Conservation (phyloP, 495 filamentous ascomycete genomes). For the Patellaria atrata region DNA sequence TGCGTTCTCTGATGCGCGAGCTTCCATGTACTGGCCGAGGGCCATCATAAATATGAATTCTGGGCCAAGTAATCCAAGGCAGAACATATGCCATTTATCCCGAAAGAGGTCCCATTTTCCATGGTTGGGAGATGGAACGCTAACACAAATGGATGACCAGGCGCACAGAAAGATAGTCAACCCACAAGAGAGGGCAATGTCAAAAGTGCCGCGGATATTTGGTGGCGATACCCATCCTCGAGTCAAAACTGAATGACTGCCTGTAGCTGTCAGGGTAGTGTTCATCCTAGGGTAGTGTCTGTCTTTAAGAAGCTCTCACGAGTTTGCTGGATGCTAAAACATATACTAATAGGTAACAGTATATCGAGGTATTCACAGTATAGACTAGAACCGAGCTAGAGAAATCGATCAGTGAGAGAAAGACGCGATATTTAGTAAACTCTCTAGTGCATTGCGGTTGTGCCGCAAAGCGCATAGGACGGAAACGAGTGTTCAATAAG, state of each 20-base stretch:
- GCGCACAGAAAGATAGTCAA: conserved; percentile 11
- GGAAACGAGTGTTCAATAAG: no score
- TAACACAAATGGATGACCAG: conserved; percentile 15
- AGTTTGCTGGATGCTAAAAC: no score
- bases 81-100: conserved; percentile 21
- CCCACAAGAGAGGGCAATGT: conserved; percentile 10
- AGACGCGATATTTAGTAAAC: no score
- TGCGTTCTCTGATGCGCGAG: conserved; percentile 21
- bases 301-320: no score
- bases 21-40: conserved; percentile 26
- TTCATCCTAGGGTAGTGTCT: no score
- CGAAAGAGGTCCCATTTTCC: conserved; percentile 7
- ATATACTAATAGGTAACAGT: no score
- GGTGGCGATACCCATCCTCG: conserved; percentile 8
- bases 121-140: conserved; percentile 6
- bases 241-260: not conserved
- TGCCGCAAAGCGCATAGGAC: no score
- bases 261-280: no score
- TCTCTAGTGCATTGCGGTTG: no score
- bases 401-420: no score
- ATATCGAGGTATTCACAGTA: no score
- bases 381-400: no score
- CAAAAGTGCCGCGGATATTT: conserved; percentile 7
- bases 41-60: conserved; percentile 26
- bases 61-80: conserved; percentile 23